A percentile compares a stretch with the other conserved stretches of the same genome.
These are phyloP conservation scores for Pharnaceum exiguum DNA, from an alignment of 148 eudicot genomes.

Conservation along the genomic window DNA sequence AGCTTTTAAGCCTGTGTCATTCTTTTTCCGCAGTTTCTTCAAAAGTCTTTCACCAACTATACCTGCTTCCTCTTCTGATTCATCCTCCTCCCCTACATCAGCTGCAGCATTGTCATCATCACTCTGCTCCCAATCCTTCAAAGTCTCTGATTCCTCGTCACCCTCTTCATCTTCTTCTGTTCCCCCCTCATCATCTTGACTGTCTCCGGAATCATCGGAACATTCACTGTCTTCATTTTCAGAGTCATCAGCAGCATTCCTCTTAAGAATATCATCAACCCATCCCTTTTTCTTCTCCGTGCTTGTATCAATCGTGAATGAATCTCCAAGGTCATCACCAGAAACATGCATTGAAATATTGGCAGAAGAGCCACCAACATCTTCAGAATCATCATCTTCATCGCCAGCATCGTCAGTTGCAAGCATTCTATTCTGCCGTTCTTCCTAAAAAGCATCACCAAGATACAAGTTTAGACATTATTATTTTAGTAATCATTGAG, in stretches of 20 bases:
- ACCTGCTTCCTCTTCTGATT: slow-evolving; percentile 22
- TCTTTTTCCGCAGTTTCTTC: slow-evolving; percentile 17
- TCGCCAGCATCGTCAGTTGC: slow-evolving; percentile 68
- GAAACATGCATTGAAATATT: slow-evolving; percentile 55
- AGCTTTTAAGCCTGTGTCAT: slow-evolving; percentile 15
- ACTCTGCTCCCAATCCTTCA: slow-evolving; percentile 97
- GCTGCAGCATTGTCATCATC: slow-evolving; percentile 62
- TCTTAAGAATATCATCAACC: slow-evolving; percentile 59
- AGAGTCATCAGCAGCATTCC: slow-evolving; percentile 28
- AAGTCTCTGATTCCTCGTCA: slow-evolving; percentile 36
- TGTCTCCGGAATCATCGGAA: slow-evolving; percentile 46
- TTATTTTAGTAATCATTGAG: no score
- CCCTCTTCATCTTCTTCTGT: slow-evolving; percentile 44
- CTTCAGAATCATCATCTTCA: slow-evolving; percentile 51
- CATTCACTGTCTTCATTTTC: slow-evolving; percentile 34
- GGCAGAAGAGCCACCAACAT: slow-evolving; percentile 30
- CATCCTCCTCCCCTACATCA: slow-evolving; percentile 27
- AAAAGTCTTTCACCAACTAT: slow-evolving; percentile 15
- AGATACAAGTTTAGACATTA: slow-evolving; percentile 1
- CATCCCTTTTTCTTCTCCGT: slow-evolving; percentile 44
- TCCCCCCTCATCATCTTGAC: slow-evolving; percentile 44
- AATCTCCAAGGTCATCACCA: slow-evolving; percentile 99
- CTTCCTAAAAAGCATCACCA: slow-evolving; percentile 49
- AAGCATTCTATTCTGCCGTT: slow-evolving; percentile 80
- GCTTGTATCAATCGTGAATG: slow-evolving; percentile 60